Base-by-base conservation (phyloP, 768 basidiomycete species). In the Leucocoprinus sp. region DNA sequence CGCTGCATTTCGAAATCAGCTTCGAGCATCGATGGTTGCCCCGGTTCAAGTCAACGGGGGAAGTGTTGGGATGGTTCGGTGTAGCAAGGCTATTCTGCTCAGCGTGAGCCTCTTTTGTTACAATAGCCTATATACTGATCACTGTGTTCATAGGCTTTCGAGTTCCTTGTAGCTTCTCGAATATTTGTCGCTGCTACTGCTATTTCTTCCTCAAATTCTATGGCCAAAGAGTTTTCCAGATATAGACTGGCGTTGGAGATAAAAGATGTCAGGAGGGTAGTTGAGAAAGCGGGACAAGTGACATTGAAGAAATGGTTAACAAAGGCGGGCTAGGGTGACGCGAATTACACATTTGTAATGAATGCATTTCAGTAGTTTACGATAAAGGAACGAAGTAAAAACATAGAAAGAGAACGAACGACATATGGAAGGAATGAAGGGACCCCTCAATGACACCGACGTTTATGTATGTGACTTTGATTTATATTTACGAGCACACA, bases 221-320 rank as follows among this genome's bases (percentile, higher is more conserved):
- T 77, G 8, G 69, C 76, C 5, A 79, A 76, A 45, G 83, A 84
- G 52, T 97, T 92, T 55, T 64, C 79, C 31, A 84, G 81, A 51
- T 84, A 91, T 58, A 74, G 84, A 18, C 88, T 80, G 53, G 62
- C 69, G 2, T 67, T 85, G 2, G 75, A 76, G 22, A 71, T 80
- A 46, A 71, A 73, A 11, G 80, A 82, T 17, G 70, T 95, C 28
- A 84, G 75, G 64, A 74, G 66, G 50, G 77, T 79, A 4, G 71
- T 90, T 19, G 80, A 83, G 37, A 74, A 64, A 54, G 69, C 70
- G 36, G 80, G 81, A 2, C 82, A 87, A 54, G 75, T 78, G 8
- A 83, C 73, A 52, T 62, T 92, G 44, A 85, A 76, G 58, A 86
- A 84, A 58, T 91, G 89, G 89, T 66, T 89, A 43, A 76, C 63